Percentiles rank a stretch among this genome's conserved stretches.
Conservation (phyloP, 176 grass and related monocot species). For the Musa schizocarpa region DNA sequence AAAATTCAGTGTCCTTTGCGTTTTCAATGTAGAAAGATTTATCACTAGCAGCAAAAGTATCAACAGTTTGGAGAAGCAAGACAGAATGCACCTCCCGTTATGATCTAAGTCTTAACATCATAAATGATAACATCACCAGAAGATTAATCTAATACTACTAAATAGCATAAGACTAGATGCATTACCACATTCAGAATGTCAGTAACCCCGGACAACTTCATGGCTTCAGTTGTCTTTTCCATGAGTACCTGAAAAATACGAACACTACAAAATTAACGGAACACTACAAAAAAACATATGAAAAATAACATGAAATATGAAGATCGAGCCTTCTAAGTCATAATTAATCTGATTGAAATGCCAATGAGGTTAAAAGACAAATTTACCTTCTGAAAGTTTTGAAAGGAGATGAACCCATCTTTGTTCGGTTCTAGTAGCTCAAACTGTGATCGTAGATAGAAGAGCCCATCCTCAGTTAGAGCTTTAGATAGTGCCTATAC, state of each 20-base stretch:
- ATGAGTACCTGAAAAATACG: slow-evolving; percentile 11
- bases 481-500: slow-evolving; percentile 82
- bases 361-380: slow-evolving; percentile 15
- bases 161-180: background rate
- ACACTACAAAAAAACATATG: background rate
- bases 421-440: slow-evolving; percentile 68
- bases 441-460: slow-evolving; percentile 76
- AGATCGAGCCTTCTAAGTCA: slow-evolving; percentile 9
- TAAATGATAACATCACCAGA: no score
- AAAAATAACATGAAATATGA: background rate
- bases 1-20: background rate
- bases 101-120: no score
- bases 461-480: slow-evolving; percentile 70
- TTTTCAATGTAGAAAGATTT: background rate
- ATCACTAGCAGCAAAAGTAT: background rate
- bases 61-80: no score
- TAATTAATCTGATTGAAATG: slow-evolving; percentile 13
- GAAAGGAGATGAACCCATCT: slow-evolving; percentile 64
- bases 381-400: slow-evolving; percentile 74
- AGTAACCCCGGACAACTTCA: slow-evolving; percentile 18
- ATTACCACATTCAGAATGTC: slow-evolving; percentile 17
- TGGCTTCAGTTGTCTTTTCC: slow-evolving; percentile 14
- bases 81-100: no score
- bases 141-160: no score
- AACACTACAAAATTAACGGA: background rate